Conservation (phyloP, 2,329 filamentous ascomycete species). For the Aureobasidium leucospermi region DNA sequence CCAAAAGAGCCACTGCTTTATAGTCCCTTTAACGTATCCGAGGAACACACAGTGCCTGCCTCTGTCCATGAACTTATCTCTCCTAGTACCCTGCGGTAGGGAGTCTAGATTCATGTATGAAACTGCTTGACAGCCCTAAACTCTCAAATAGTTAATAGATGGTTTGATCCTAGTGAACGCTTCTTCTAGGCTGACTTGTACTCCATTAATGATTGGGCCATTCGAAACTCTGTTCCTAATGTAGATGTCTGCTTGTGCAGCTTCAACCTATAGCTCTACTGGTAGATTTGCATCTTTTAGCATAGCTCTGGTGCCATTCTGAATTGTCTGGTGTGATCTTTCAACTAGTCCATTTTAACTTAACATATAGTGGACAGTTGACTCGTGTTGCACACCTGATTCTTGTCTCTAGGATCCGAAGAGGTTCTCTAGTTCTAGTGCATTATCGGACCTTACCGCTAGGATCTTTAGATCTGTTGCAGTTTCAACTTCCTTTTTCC, state of each 20-base stretch:
- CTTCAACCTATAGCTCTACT: neutral
- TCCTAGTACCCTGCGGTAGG: neutral
- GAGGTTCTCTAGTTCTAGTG: neutral
- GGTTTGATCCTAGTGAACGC: neutral
- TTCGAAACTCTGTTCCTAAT: neutral
- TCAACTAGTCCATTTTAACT: neutral
- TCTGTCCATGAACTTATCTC: neutral
- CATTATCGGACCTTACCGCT: neutral
- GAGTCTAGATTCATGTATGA: neutral
- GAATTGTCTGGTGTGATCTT: neutral
- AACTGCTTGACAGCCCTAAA: neutral
- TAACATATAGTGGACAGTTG: neutral
- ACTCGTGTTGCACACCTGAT: neutral
- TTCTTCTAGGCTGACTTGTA: neutral
- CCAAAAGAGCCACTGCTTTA: neutral
- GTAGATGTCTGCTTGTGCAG: neutral
- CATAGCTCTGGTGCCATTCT: neutral
- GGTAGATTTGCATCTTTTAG: neutral
- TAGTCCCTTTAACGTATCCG: neutral
- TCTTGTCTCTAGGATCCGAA: neutral
- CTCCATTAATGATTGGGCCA: neutral
- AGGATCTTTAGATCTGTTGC: neutral
- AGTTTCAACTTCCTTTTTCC: neutral
- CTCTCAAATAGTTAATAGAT: neutral
- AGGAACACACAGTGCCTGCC: neutral